Evolutionary conservation across 176 grass and related monocot genomes (phyloP), one percentile per base, ranked within the genome.

Genomic region (Urochloa ruziziensis): DNA sequence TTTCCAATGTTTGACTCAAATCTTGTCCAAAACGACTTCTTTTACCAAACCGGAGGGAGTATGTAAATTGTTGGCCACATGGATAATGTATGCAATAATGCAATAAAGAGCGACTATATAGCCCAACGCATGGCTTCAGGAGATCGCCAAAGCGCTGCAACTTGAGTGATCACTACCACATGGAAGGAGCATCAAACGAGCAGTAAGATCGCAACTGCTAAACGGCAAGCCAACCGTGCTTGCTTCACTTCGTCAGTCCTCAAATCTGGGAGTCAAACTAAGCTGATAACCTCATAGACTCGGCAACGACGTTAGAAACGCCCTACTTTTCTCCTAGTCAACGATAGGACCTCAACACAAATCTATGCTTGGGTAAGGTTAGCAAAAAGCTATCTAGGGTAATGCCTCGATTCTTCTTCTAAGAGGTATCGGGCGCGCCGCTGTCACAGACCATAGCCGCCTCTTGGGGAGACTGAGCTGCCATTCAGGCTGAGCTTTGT

Each of bases 401-500:
- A n/a, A n/a, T 79, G 61, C 25, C 43, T 12, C n/a, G 27, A 51
- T 60, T 5, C 56, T 56, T 27, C 32, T 58, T 57, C 70, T 35
- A 27, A 39, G 68, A 10, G 23, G 46, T 21, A 37, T 67, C 59
- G 57, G 61, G 79, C 6, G 19, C 39, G 27, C 32, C 35, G 65
- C 8, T 67, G 30, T 67, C 75, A 88, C 46, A 63, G 82, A 43
- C 79, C 90, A 33, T 86, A 83, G 71, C 82, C 54, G 14, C 84
- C 75, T 77, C 84, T 92, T 0, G 72, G 70, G 11, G 88, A 83
- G 9, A 61, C 62, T 28, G 28, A 65, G 35, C 56, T 74, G 48
- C n/a, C n/a, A n/a, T 89, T 89, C 74, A 99, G 83, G 84, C 39
- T 92, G 64, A 96, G 83, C 78, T 87, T 96, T 27, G 84, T 70